These are phyloP conservation scores for Trichoderma reesei DNA, from an alignment of 495 filamentous ascomycete species.

Conservation along the genomic window DNA sequence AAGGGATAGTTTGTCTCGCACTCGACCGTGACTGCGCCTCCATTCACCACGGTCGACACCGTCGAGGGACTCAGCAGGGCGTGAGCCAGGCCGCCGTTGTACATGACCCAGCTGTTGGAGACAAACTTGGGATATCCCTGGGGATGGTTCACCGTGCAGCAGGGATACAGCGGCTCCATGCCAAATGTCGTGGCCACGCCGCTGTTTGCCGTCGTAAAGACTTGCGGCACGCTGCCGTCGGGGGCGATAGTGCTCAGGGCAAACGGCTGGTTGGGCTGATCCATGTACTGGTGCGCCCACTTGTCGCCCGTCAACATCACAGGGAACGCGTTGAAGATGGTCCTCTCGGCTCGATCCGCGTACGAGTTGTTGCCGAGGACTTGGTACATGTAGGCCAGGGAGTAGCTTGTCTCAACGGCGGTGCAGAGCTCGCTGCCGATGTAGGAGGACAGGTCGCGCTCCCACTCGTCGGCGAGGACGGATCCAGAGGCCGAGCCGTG, in stretches of 20 bases:
- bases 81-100: constrained; percentile 31
- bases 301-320: constrained; percentile 45
- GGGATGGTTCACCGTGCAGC: constrained; percentile 56
- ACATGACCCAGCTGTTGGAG: constrained; percentile 20
- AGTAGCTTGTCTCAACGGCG: constrained; percentile 26
- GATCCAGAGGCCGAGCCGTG: constrained; percentile 24
- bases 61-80: constrained; percentile 31
- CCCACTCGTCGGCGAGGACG: constrained; percentile 23
- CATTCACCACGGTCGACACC: constrained; percentile 15
- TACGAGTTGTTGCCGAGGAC: constrained; percentile 38
- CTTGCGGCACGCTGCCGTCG: constrained; percentile 13
- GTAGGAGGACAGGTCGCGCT: constrained; percentile 20
- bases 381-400: constrained; percentile 26
- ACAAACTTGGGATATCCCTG: constrained; percentile 54
- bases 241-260: constrained; percentile 18
- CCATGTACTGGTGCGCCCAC: constrained; percentile 55
- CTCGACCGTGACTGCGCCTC: constrained; percentile 11
- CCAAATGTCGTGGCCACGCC: constrained; percentile 30
- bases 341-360: constrained; percentile 47
- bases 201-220: constrained; percentile 18
- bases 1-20: constrained; percentile 49
- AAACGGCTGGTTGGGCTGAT: constrained; percentile 46
- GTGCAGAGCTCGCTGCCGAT: constrained; percentile 27
- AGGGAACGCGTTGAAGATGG: constrained; percentile 52
- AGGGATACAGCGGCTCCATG: constrained; percentile 36